A percentile compares a stretch with the other conserved stretches of the same genome.
These are phyloP conservation scores for Termitomyces sp. DNA, from an alignment of 768 basidiomycete genomes.

Conservation along the genomic window DNA sequence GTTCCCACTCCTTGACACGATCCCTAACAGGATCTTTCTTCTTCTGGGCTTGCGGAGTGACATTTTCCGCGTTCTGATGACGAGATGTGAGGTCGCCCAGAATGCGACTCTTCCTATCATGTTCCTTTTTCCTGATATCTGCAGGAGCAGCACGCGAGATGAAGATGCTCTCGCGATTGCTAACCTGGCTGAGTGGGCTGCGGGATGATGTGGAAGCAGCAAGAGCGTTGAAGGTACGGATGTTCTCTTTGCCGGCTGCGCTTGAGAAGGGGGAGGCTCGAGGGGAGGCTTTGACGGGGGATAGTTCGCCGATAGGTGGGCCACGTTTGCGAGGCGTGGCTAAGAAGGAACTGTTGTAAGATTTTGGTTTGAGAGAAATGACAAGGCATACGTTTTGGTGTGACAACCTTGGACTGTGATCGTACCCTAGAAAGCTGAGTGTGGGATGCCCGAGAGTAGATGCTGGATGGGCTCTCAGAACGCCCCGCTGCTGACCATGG, in stretches of 20 bases:
- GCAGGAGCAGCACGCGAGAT: constrained; percentile 6
- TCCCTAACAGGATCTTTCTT: constrained; percentile 50
- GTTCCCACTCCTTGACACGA: constrained; percentile 74
- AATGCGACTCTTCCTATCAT: constrained; percentile 23
- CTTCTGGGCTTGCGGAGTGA: constrained; percentile 2
- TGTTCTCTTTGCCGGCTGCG: constrained; percentile 38
- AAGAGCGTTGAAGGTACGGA: constrained; percentile 24
- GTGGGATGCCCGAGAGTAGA: constrained; percentile 9
- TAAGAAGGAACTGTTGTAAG: constrained; percentile 12
- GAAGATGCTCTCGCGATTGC: constrained; percentile 23
- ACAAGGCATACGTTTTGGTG: constrained; percentile 31
- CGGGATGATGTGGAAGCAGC: constrained; percentile 22
- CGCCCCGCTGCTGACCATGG: constrained; percentile 28
- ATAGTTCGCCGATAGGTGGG: constrained; percentile 34
- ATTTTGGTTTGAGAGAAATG: neutral
- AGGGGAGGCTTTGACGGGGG: constrained; percentile 56
- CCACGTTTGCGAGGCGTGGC: constrained; percentile 36
- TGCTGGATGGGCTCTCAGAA: constrained; percentile 31
- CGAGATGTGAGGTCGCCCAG: constrained; percentile 37
- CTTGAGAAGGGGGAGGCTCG: constrained; percentile 32
- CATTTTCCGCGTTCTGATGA: constrained; percentile 21
- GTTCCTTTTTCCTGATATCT: constrained; percentile 16
- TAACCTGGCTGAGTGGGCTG: constrained; percentile 28
- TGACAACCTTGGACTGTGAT: constrained; percentile 42
- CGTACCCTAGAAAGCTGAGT: constrained; percentile 27